A percentile compares a stretch with the other conserved stretches of the same genome.
Evolutionary conservation across 768 basidiomycete genomes (phyloP).

Genomic region (Phanerodontia chrysosporium): DNA sequence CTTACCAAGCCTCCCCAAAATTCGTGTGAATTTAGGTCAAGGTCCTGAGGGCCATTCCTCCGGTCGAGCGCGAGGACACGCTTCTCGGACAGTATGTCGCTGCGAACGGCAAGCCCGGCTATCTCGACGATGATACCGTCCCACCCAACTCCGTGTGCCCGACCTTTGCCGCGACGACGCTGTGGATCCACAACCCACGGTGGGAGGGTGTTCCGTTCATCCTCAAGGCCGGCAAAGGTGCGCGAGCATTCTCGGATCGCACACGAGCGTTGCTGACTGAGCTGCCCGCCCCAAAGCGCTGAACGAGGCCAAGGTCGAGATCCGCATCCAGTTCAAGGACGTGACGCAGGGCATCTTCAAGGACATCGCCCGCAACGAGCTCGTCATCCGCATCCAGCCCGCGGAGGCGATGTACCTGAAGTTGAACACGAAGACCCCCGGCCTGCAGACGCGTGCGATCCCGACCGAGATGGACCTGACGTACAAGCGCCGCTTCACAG

Average conservation of each 20-base stretch:
- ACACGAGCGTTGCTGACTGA: slow-evolving; percentile 3
- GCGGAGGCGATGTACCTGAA: slow-evolving; percentile 96
- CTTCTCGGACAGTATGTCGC: slow-evolving; percentile 93
- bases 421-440: slow-evolving; percentile 92
- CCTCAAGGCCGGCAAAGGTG: slow-evolving; percentile 96
- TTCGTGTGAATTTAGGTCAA: slow-evolving; percentile 67
- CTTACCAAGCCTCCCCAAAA: slow-evolving; percentile 18
- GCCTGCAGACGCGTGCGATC: slow-evolving; percentile 83
- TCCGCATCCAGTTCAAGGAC: slow-evolving; percentile 97
- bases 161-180: slow-evolving; percentile 86
- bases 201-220: slow-evolving; percentile 99
- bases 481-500: slow-evolving; percentile 92
- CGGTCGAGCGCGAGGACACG: slow-evolving; percentile 71
- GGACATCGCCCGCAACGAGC: slow-evolving; percentile 93
- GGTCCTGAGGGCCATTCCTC: slow-evolving; percentile 86
- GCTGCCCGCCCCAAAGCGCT: slow-evolving; percentile 51
- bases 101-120: slow-evolving; percentile 94
- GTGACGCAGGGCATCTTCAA: slow-evolving; percentile 96
- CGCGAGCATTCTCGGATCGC: slow-evolving; percentile 21
- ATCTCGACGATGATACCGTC: slow-evolving; percentile 94
- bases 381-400: slow-evolving; percentile 96
- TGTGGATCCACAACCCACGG: slow-evolving; percentile 91
- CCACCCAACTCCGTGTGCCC: slow-evolving; percentile 90
- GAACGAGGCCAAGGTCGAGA: slow-evolving; percentile 98
- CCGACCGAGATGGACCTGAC: slow-evolving; percentile 98